Percentiles rank a stretch among this genome's conserved stretches.
Evolutionary conservation across 345 rosid species (phyloP).

Genomic region (Sisymbrium altissimum): DNA sequence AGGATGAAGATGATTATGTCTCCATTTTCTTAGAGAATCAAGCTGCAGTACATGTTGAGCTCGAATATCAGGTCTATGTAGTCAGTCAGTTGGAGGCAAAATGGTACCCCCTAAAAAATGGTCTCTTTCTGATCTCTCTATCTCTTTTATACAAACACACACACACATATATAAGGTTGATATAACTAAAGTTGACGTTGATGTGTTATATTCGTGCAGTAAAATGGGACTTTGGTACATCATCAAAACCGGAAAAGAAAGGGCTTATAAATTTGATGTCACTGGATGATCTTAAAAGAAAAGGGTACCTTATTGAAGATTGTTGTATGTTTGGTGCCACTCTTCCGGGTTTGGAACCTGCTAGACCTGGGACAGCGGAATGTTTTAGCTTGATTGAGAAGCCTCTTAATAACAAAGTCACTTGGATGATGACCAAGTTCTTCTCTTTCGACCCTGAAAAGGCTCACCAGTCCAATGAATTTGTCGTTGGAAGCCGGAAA

Average conservation of each 20-base stretch:
- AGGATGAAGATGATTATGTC: neutral
- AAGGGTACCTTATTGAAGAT: conserved; percentile 22
- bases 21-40: conserved; percentile 20
- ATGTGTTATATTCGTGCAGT: neutral
- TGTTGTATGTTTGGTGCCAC: conserved; percentile 27
- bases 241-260: neutral
- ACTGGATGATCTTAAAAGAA: neutral
- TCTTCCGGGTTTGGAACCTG: neutral
- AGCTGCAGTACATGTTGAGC: neutral
- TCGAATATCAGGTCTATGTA: conserved; percentile 3
- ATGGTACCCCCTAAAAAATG: neutral
- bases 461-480: neutral
- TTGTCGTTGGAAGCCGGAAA: conserved; percentile 26
- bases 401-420: conserved; percentile 23
- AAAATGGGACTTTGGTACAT: neutral
- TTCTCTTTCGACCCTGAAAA: conserved; percentile 1
- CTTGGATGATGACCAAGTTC: conserved; percentile 20
- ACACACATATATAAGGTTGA: neutral
- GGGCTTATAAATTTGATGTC: neutral
- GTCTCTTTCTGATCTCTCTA: conserved; percentile 7
- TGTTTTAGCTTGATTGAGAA: conserved; percentile 22
- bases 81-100: neutral
- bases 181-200: neutral
- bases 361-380: conserved; percentile 12
- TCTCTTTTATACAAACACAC: neutral